These are phyloP conservation scores for Coriaria nepalensis DNA, from an alignment of 306 rosid species.

Conservation along the genomic window DNA sequence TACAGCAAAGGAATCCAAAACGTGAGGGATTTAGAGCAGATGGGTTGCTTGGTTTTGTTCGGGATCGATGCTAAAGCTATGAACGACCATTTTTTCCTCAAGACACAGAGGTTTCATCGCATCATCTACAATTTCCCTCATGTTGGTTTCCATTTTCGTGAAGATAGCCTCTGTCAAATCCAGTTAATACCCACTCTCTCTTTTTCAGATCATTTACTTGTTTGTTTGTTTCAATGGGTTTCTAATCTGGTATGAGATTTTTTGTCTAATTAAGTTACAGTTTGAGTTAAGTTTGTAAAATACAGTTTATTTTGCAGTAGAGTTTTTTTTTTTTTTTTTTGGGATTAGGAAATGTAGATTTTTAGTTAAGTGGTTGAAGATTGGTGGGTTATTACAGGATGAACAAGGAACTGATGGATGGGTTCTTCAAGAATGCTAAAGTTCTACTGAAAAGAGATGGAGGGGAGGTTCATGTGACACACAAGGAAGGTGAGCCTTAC, in stretches of 20 bases:
- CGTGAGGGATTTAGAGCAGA: slow-evolving; percentile 13
- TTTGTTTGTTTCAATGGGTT: neutral
- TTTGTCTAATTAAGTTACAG: too few relatives aligned
- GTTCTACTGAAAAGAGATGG: neutral
- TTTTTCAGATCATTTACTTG: neutral
- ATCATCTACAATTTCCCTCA: slow-evolving; percentile 19
- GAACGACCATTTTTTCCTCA: slow-evolving; percentile 2
- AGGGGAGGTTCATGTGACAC: slow-evolving; percentile 30
- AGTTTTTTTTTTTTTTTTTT: too few relatives aligned
- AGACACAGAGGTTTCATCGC: neutral
- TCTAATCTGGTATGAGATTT: too few relatives aligned
- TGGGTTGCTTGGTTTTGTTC: slow-evolving; percentile 20
- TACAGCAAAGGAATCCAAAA: slow-evolving; percentile 1
- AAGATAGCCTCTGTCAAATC: neutral
- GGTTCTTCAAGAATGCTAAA: slow-evolving; percentile 15
- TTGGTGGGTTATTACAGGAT: slow-evolving; percentile 6
- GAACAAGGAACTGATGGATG: slow-evolving; percentile 17
- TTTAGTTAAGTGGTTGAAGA: neutral
- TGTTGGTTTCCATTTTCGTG: slow-evolving; percentile 5
- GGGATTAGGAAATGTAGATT: too few relatives aligned
- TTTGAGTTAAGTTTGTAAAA: too few relatives aligned
- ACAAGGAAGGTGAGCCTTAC: slow-evolving; percentile 25
- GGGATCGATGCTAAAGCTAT: slow-evolving; percentile 22
- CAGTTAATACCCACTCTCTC: neutral
- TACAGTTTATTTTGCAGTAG: too few relatives aligned